Conservation (phyloP, 306 rosid genomes). For the Prunus salicina region DNA sequence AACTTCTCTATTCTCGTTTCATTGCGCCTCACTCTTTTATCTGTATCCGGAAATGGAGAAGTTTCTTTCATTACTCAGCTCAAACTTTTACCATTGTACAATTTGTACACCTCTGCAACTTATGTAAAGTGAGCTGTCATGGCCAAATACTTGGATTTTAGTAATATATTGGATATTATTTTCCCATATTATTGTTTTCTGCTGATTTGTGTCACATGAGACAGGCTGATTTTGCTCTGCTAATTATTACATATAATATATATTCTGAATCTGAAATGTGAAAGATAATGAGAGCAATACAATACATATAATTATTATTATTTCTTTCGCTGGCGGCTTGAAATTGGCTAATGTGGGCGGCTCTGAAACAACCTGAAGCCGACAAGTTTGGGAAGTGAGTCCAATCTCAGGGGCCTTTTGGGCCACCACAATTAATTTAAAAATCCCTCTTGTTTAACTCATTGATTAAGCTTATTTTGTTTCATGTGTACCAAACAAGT, state of each 20-base stretch:
- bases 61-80: neutral
- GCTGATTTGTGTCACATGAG: constrained; percentile 3
- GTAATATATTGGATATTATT: too few relatives aligned
- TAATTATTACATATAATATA: neutral
- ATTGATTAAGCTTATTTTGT: neutral
- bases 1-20: too few relatives aligned
- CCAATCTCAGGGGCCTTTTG: constrained; percentile 11
- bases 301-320: too few relatives aligned
- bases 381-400: constrained; percentile 29
- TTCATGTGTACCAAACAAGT: constrained; percentile 10
- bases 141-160: neutral
- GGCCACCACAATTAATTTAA: constrained; percentile 2
- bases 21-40: too few relatives aligned
- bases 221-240: neutral
- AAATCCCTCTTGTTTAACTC: neutral
- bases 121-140: neutral
- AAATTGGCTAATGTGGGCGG: neutral
- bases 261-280: too few relatives aligned
- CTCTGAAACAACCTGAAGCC: constrained; percentile 31
- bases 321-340: constrained; percentile 16
- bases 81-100: neutral
- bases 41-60: too few relatives aligned
- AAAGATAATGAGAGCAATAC: too few relatives aligned
- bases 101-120: neutral
- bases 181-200: neutral